A percentile compares a stretch with the other conserved stretches of the same genome.
Evolutionary conservation across 2,329 filamentous ascomycete species (phyloP).

Genomic region (Fusarium humuli): DNA sequence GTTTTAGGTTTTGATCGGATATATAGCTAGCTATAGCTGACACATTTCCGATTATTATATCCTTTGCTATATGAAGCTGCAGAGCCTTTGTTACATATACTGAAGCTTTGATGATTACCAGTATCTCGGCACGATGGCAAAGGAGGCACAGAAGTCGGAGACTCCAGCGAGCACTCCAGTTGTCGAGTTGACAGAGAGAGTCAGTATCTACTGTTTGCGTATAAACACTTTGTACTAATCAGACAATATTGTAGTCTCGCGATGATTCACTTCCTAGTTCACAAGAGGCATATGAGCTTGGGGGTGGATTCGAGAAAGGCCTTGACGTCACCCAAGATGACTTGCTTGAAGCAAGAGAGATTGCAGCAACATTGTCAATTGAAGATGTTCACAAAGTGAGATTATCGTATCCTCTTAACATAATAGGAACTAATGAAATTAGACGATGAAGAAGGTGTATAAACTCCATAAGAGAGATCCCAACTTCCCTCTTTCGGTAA

Average conservation of each 20-base stretch:
- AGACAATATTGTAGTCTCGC: background rate
- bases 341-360: slow-evolving; percentile 57
- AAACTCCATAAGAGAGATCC: slow-evolving; percentile 53
- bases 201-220: background rate
- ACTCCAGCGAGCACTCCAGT: background rate
- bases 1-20: background rate
- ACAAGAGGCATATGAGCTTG: background rate
- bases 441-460: slow-evolving; percentile 53
- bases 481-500: slow-evolving; percentile 52
- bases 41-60: background rate
- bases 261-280: background rate
- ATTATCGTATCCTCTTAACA: fast-evolving
- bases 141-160: slow-evolving; percentile 1
- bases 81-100: background rate
- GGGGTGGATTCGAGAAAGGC: slow-evolving; percentile 21
- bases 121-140: background rate
- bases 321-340: slow-evolving; percentile 58
- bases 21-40: background rate
- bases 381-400: slow-evolving; percentile 50
- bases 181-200: slow-evolving; percentile 4
- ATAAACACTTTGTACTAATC: no score
- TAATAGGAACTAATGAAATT: background rate
- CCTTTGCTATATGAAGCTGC: background rate
- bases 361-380: slow-evolving; percentile 51
- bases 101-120: background rate